These are phyloP conservation scores for Entomophthora muscae DNA, from an alignment of 371 early-diverging fungal genomes.

Conservation along the genomic window DNA sequence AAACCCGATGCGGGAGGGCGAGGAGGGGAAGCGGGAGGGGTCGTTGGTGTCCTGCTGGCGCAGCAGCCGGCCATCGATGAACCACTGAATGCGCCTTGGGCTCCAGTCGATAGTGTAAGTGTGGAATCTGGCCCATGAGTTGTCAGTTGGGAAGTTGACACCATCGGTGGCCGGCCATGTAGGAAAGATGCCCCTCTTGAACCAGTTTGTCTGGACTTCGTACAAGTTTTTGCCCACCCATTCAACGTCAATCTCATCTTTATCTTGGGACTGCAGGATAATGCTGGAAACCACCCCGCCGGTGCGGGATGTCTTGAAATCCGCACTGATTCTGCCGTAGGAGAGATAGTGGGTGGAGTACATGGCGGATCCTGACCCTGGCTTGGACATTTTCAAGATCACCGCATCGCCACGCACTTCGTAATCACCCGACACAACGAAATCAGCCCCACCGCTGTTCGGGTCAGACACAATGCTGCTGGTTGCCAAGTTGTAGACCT, in stretches of 20 bases:
- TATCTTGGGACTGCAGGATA: conserved; percentile 16
- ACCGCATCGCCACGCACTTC: background rate
- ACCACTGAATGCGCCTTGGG: conserved; percentile 30
- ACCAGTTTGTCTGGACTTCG: conserved; percentile 13
- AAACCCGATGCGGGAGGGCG: conserved; percentile 24
- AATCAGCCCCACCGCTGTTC: conserved; percentile 22
- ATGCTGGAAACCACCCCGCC: conserved; percentile 17
- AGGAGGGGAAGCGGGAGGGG: background rate
- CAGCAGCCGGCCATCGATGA: conserved; percentile 25
- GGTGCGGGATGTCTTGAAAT: conserved; percentile 8
- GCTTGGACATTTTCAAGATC: conserved; percentile 1
- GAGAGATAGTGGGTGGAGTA: background rate
- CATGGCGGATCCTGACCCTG: background rate
- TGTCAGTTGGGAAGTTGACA: conserved; percentile 6
- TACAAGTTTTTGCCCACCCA: conserved; percentile 11
- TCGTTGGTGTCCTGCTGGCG: conserved; percentile 16
- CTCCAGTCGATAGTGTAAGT: conserved; percentile 32
- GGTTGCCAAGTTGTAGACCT: conserved; percentile 17
- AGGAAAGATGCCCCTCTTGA: conserved; percentile 10
- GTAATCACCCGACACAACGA: background rate
- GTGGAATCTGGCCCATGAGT: conserved; percentile 15
- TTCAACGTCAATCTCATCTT: conserved; percentile 23
- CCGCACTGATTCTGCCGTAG: conserved; percentile 6
- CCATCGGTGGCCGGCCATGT: background rate
- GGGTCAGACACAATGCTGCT: conserved; percentile 17